Evolutionary conservation across 805 yeast genomes (phyloP).

Genomic region (Ogataea zsoltii): DNA sequence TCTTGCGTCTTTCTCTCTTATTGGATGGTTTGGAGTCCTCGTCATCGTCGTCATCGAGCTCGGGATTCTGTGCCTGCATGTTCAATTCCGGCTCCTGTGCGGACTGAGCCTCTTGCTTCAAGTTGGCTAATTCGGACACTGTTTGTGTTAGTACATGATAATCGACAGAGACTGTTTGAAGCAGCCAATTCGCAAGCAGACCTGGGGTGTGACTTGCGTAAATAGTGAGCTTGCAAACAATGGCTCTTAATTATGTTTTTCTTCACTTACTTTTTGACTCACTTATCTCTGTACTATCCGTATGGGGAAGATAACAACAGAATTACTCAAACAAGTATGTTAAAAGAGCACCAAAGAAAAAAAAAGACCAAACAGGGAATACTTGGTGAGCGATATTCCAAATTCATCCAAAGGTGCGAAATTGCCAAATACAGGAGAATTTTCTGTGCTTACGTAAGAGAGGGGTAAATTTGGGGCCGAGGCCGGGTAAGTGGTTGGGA

Average conservation of each 20-base stretch:
- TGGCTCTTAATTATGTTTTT: background rate
- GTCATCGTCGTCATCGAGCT: conserved; percentile 53
- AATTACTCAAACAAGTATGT: conserved; percentile 21
- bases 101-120: conserved; percentile 26
- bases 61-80: conserved; percentile 29
- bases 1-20: conserved; percentile 73
- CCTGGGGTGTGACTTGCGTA: too few relatives aligned
- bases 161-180: background rate
- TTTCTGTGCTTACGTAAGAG: conserved; percentile 1
- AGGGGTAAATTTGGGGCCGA: background rate
- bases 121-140: conserved; percentile 29
- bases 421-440: conserved; percentile 7
- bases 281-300: conserved; percentile 18
- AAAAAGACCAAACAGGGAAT: conserved; percentile 24
- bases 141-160: conserved; percentile 13
- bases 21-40: conserved; percentile 48
- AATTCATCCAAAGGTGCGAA: conserved; percentile 10
- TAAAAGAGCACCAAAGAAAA: conserved; percentile 15
- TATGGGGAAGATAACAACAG: conserved; percentile 14
- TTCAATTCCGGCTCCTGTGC: conserved; percentile 23
- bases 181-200: too few relatives aligned
- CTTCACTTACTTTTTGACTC: conserved; percentile 14
- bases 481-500: background rate
- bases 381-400: conserved; percentile 19
- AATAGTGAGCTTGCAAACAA: too few relatives aligned